These are phyloP conservation scores for Clarireedia monteithiana DNA, from an alignment of 2,329 filamentous ascomycete species.

Conservation along the genomic window DNA sequence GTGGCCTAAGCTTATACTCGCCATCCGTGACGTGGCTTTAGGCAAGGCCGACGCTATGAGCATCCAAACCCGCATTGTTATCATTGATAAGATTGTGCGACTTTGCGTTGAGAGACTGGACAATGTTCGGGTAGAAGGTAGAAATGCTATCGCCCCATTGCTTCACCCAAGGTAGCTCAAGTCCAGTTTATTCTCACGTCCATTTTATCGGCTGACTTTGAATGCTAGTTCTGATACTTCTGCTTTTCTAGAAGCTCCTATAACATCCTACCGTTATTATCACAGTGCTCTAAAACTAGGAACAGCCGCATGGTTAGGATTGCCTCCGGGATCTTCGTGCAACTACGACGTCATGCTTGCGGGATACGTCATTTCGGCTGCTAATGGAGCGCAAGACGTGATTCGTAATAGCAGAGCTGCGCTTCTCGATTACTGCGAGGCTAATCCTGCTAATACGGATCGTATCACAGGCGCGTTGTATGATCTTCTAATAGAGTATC, in stretches of 20 bases:
- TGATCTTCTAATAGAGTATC: slow-evolving; percentile 36
- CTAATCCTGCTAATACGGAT: slow-evolving; percentile 22
- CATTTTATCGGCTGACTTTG: not conserved
- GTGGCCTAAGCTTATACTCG: slow-evolving; percentile 9
- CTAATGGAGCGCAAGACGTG: slow-evolving; percentile 69
- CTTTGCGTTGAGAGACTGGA: slow-evolving; percentile 86
- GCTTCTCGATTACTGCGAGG: slow-evolving; percentile 45
- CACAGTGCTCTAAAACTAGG: slow-evolving; percentile 16
- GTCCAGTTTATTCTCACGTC: too few relatives aligned
- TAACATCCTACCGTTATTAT: slow-evolving; percentile 17
- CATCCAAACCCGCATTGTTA: too few relatives aligned
- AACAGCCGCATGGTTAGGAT: slow-evolving; percentile 1
- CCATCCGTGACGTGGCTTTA: too few relatives aligned
- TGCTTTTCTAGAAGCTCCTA: not conserved
- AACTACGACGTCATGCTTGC: slow-evolving; percentile 44
- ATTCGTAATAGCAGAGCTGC: slow-evolving; percentile 62
- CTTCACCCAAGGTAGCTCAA: slow-evolving; percentile 1
- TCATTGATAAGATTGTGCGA: slow-evolving; percentile 39
- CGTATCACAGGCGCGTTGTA: slow-evolving; percentile 33
- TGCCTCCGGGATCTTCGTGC: slow-evolving; percentile 18
- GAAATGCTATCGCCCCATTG: slow-evolving; percentile 41
- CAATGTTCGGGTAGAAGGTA: slow-evolving; percentile 65
- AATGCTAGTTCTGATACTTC: not conserved
- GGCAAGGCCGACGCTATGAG: too few relatives aligned
- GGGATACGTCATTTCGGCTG: slow-evolving; percentile 65